Evolutionary conservation across 768 basidiomycete species (phyloP).

Genomic region (Psilocybe sp.): DNA sequence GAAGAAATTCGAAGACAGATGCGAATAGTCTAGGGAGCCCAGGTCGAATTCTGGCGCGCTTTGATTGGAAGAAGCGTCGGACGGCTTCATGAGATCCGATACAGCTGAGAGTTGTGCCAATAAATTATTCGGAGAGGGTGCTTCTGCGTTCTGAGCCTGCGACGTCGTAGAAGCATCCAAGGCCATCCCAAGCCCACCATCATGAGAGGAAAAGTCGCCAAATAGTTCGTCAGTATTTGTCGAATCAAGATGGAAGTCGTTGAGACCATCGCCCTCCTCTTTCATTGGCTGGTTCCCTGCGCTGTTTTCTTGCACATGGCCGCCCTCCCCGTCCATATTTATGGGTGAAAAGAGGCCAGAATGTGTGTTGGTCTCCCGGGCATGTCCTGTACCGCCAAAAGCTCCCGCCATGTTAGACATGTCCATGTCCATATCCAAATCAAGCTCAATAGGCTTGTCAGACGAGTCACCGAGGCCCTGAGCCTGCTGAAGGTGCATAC

Average conservation of each 20-base stretch:
- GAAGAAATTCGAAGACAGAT: constrained; percentile 43
- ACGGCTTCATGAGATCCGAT: constrained; percentile 21
- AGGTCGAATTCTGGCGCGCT: constrained; percentile 43
- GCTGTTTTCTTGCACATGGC: constrained; percentile 5
- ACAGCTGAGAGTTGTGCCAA: constrained; percentile 41
- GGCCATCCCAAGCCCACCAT: constrained; percentile 8
- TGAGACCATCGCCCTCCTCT: constrained; percentile 6
- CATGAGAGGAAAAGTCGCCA: constrained; percentile 17
- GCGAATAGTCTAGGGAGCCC: constrained; percentile 42
- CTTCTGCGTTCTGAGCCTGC: constrained; percentile 16
- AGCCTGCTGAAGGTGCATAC: constrained; percentile 14
- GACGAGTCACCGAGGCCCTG: constrained; percentile 54
- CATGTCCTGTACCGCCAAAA: constrained; percentile 43
- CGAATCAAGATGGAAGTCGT: constrained; percentile 15
- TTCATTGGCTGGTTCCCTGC: not conserved
- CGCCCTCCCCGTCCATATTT: constrained; percentile 8
- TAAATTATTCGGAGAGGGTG: constrained; percentile 38
- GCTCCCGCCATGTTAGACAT: constrained; percentile 52
- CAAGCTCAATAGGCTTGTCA: constrained; percentile 81
- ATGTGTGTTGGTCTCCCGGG: constrained; percentile 29
- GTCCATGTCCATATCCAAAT: constrained; percentile 72
- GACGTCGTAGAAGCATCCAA: constrained; percentile 1
- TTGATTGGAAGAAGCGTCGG: constrained; percentile 16
- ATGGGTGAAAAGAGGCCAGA: constrained; percentile 54
- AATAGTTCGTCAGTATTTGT: constrained; percentile 20